Conservation (phyloP, 805 yeast species). For the Hanseniaspora clermontiae region DNA sequence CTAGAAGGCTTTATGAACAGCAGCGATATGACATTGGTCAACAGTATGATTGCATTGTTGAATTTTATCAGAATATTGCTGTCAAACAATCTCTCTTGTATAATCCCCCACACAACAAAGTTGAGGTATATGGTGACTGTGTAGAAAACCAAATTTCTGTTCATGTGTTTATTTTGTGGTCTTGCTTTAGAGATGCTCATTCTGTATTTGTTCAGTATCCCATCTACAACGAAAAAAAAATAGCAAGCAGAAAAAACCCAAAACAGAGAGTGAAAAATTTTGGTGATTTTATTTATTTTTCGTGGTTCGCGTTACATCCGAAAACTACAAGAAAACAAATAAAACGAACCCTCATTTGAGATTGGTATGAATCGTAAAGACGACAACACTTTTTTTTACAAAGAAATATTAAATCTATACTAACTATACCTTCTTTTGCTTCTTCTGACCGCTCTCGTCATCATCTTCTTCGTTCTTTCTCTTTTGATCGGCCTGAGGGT, state of each 20-base stretch:
- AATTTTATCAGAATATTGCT: constrained; percentile 58
- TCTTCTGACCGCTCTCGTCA: neutral
- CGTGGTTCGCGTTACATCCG: too few species aligned
- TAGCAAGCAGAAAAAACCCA: too few species aligned
- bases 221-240: too few species aligned
- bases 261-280: neutral
- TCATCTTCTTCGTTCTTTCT: neutral
- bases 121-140: constrained; percentile 66
- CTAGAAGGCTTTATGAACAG: constrained; percentile 37
- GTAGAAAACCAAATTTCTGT: constrained; percentile 22
- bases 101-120: constrained; percentile 80
- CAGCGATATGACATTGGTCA: constrained; percentile 59
- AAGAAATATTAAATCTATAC: neutral
- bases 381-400: too few species aligned
- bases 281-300: too few species aligned
- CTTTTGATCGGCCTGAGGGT: too few species aligned
- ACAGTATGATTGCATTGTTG: constrained; percentile 49
- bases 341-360: too few species aligned
- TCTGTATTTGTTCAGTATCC: too few species aligned
- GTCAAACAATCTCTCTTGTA: constrained; percentile 71
- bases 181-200: too few species aligned
- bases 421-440: neutral
- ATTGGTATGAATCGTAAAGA: too few species aligned
- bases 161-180: neutral
- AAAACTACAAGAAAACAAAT: too few species aligned